Conservation (phyloP, 192 early-diverging fungal species). For the Dimargaris xerosporica region DNA sequence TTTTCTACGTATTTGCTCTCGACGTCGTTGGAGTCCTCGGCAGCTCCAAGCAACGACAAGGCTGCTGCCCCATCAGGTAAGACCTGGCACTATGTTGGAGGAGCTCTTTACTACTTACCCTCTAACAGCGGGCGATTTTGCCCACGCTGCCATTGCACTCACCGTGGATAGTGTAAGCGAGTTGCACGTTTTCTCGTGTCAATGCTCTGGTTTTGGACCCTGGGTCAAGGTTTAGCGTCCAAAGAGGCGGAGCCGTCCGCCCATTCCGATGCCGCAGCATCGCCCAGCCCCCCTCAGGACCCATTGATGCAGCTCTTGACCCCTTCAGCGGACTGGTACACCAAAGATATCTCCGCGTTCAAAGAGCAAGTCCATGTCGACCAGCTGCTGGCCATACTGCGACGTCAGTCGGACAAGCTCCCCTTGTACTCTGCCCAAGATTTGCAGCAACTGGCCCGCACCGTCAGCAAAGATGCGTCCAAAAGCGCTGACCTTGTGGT, state of each 20-base stretch:
- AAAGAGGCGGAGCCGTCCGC: not conserved
- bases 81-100: not conserved
- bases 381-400: not conserved
- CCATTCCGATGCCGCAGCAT: not conserved
- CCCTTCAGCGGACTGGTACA: slow-evolving; percentile 5
- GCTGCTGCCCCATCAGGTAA: not conserved
- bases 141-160: not conserved
- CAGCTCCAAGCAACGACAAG: not conserved
- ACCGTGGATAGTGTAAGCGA: not conserved
- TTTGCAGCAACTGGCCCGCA: not conserved
- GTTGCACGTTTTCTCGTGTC: too few species aligned
- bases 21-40: not conserved
- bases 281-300: not conserved
- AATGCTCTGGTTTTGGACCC: too few species aligned
- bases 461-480: slow-evolving; percentile 5
- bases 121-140: not conserved
- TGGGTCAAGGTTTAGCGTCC: not conserved
- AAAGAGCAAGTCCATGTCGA: slow-evolving; percentile 7
- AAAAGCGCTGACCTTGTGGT: not conserved
- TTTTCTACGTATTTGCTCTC: not conserved
- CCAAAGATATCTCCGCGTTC: slow-evolving; percentile 9
- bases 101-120: too few species aligned
- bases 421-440: not conserved
- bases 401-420: not conserved
- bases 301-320: not conserved